Base-by-base conservation (phyloP, 2,329 filamentous ascomycete species). In the Talaromyces sp. region DNA sequence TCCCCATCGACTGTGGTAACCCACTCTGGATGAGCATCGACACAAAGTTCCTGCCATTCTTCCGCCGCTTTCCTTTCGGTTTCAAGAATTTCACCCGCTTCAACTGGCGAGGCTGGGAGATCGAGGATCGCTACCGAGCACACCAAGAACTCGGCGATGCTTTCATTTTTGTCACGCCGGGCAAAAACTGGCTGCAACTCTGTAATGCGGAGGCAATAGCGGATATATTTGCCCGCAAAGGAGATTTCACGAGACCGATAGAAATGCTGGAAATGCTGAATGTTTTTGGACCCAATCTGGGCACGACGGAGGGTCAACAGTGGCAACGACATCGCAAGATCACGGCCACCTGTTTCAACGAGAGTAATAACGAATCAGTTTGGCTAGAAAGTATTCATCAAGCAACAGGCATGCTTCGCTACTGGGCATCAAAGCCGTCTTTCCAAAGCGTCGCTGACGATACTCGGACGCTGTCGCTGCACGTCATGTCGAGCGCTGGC, bases 81-180 rank as follows among this genome's bases (percentile, higher is more conserved):
- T 48, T 48, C 25, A 28, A 15, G 15, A 48, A 35, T 28, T 48
- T 48, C 11, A 35, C 45, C 15, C 45, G 45, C 19, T 48, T 48
- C 8, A 48, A 48, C n/a, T 48, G 28, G 45, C 45, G 45, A 33
- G 45, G 45, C n/a, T 48, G 45, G 45, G 45, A 48, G 8, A 48
- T 48, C 19, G n/a, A 35, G 2, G 45, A 48, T 19, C 25, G 45
- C n/a, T 48, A 48, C 45, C 10, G 25, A 33, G 45, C 45, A 11
- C 45, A 48, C 2, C 45, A 33, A 35, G 45, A 48, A 13, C 45
- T 48, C 25, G 45, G 28, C n/a, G 45, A 48, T 48, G 45, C 45
- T 9, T 48, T 48, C 45, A 35, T 48, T 22, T 35, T 48, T 25
- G 45, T 48, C 45, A 48, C 45, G 15, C 45, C 45, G 8, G 45